phyloP scores from a whole-genome alignment of 805 yeast genomes.

The Ogataea glucozyma region DNA sequence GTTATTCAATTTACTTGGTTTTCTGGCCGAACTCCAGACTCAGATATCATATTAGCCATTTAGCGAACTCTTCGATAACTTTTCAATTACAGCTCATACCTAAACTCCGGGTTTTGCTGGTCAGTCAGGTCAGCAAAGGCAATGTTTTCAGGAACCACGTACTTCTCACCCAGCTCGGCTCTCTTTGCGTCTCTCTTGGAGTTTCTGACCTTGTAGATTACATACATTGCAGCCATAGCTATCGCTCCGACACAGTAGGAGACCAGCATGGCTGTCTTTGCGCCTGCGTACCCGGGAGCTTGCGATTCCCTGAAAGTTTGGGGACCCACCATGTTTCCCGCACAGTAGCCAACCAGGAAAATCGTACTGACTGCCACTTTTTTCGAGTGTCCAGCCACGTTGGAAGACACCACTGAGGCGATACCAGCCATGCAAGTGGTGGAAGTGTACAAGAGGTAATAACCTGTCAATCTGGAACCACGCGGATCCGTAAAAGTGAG shows the following conservation, averaged over 20 bases:
- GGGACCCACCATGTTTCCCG: slow-evolving; percentile 53
- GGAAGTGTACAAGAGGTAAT: slow-evolving; percentile 29
- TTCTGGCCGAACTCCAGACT: too few relatives aligned
- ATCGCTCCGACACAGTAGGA: slow-evolving; percentile 24
- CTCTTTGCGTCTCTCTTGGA: slow-evolving; percentile 25
- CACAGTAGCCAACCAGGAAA: slow-evolving; percentile 41
- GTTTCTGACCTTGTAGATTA: slow-evolving; percentile 25
- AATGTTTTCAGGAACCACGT: slow-evolving; percentile 31
- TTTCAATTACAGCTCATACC: slow-evolving; percentile 29
- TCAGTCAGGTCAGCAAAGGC: slow-evolving; percentile 51
- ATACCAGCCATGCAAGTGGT: slow-evolving; percentile 32
- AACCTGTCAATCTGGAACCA: slow-evolving; percentile 32
- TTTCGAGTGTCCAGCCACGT: slow-evolving; percentile 54
- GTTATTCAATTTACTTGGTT: too few relatives aligned
- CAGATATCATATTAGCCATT: too few relatives aligned
- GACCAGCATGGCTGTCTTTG: slow-evolving; percentile 36
- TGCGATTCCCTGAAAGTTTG: slow-evolving; percentile 50
- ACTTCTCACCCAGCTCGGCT: slow-evolving; percentile 22
- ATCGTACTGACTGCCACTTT: slow-evolving; percentile 42
- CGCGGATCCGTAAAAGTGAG: slow-evolving; percentile 27
- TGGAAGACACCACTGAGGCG: slow-evolving; percentile 31
- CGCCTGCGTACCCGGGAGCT: slow-evolving; percentile 50
- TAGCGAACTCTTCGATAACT: too few relatives aligned
- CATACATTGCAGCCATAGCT: slow-evolving; percentile 44
- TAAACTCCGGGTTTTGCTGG: slow-evolving; percentile 40